Base-by-base conservation (phyloP, 192 early-diverging fungal genomes). In the Gaertneriomyces sp. region DNA sequence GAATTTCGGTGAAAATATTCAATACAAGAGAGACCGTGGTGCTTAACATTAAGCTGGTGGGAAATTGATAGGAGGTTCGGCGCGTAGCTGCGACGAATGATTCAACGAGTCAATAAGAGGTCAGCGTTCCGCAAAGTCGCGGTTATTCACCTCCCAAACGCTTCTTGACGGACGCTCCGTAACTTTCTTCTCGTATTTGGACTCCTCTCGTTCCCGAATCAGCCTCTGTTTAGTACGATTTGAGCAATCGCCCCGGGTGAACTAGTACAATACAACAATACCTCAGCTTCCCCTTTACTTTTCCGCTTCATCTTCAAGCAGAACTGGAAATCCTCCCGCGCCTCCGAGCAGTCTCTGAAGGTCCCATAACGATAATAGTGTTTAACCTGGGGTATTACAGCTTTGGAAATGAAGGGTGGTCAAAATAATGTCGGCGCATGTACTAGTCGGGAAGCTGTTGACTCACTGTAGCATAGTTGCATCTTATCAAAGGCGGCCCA, bases 311-410 rank as follows among this genome's bases (percentile, higher is more conserved):
- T 63, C 20, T 43, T 58, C 41, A 73, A 12, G 42, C 79, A 82
- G 66, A 84, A 84, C 19, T 56, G 42, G 53, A 84, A 70, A 11
- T 84, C 79, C 16, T 53, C 64, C 11, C 73, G 49, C 3, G 73
- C 73, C 9, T 43, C 47, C 2, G 69, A 20, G 64, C 82, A 84
- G 64, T 81, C 75, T 12, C 72, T 42, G 43, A 78, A 62, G n/a
- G 50, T 71, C 1, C 82, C 82, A 45, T 80, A 74, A 6, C 76
- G 61, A 53, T 81, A 84, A 68, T 77, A 84, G 46, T 75, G 58
- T 64, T 74, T 79, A 42, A 78, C 61, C 62, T 84, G 79, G 11
- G 76, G 76, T 33, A 72, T 11, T n/a, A 69, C 45, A 12, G 76
- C 76, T 77, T 44, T 38, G 14, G 4, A 53, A 45, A 41, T 7